Evolutionary conservation across 352 stramenopile species (phyloP).

Genomic region (Phytopythium helicoides): DNA sequence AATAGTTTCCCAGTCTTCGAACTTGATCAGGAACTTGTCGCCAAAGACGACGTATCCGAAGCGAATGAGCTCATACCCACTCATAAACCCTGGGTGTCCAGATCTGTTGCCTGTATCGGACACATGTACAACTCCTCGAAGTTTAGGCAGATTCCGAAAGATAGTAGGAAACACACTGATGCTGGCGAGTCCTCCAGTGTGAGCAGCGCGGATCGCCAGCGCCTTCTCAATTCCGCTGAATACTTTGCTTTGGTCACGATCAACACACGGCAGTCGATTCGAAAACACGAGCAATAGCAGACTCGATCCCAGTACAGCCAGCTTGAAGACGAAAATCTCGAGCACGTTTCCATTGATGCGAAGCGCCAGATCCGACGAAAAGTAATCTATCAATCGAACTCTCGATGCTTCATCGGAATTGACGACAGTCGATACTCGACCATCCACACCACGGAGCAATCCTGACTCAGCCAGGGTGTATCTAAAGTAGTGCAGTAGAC

Average conservation of each 20-base stretch:
- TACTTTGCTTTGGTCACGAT: background rate
- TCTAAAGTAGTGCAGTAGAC: slow-evolving; percentile 16
- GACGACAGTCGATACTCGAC: slow-evolving; percentile 11
- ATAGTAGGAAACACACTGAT: background rate
- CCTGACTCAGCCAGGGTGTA: slow-evolving; percentile 1
- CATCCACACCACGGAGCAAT: slow-evolving; percentile 13
- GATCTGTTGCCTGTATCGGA: background rate
- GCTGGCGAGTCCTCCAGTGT: slow-evolving; percentile 6
- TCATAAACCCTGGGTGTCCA: background rate
- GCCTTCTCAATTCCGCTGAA: background rate
- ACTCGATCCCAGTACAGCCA: slow-evolving; percentile 11
- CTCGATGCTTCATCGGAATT: slow-evolving; percentile 4
- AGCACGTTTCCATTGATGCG: slow-evolving; percentile 17
- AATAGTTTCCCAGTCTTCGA: slow-evolving; percentile 9
- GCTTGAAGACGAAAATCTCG: slow-evolving; percentile 15
- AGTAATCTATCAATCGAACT: slow-evolving; percentile 11
- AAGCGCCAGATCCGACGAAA: slow-evolving; percentile 10
- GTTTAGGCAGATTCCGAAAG: background rate
- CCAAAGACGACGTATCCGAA: slow-evolving; percentile 12
- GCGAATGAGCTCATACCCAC: slow-evolving; percentile 12
- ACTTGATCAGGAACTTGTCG: slow-evolving; percentile 8
- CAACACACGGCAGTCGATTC: background rate
- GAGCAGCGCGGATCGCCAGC: slow-evolving; percentile 2
- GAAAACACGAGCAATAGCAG: slow-evolving; percentile 7
- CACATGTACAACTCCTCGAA: background rate